Evolutionary conservation across 768 basidiomycete genomes (phyloP).

Genomic region (Tephrocybe sp.): DNA sequence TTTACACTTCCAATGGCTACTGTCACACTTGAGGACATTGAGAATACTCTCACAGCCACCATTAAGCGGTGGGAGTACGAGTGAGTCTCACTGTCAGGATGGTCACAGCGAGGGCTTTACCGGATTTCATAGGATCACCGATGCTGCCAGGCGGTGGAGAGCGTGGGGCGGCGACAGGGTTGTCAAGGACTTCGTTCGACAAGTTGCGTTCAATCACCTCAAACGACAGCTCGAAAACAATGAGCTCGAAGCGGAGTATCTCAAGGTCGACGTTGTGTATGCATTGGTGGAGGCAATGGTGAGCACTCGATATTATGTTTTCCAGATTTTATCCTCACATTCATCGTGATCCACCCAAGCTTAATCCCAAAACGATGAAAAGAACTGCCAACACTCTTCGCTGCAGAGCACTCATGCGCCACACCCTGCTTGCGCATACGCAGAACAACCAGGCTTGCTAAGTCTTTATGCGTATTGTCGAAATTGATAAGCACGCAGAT

Average conservation of each 20-base stretch:
- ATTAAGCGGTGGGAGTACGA: slow-evolving; percentile 15
- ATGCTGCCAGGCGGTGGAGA: slow-evolving; percentile 15
- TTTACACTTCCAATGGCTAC: slow-evolving; percentile 11
- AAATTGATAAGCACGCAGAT: not conserved
- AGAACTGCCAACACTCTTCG: slow-evolving; percentile 17
- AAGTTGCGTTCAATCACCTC: slow-evolving; percentile 17
- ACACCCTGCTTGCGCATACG: slow-evolving; percentile 8
- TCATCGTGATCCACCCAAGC: not conserved
- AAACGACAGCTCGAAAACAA: slow-evolving; percentile 12
- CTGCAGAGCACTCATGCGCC: slow-evolving; percentile 16
- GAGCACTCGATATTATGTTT: not conserved
- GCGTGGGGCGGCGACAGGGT: slow-evolving; percentile 12
- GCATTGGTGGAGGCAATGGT: slow-evolving; percentile 17
- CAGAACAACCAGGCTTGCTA: slow-evolving; percentile 1
- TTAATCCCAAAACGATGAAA: slow-evolving; percentile 17
- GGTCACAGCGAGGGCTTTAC: not conserved
- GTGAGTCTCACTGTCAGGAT: slow-evolving; percentile 1
- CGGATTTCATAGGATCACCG: slow-evolving; percentile 11
- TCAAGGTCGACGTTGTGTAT: slow-evolving; percentile 14
- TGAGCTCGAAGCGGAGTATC: slow-evolving; percentile 12
- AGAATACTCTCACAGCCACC: slow-evolving; percentile 11
- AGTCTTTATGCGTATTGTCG: not conserved
- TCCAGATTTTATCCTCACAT: not conserved
- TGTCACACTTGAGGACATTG: slow-evolving; percentile 14
- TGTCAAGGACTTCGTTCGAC: slow-evolving; percentile 16